Percentiles rank a stretch among this genome's conserved stretches.
These are phyloP conservation scores for Candida gigantensis DNA, from an alignment of 1,139 yeast species.

Conservation along the genomic window DNA sequence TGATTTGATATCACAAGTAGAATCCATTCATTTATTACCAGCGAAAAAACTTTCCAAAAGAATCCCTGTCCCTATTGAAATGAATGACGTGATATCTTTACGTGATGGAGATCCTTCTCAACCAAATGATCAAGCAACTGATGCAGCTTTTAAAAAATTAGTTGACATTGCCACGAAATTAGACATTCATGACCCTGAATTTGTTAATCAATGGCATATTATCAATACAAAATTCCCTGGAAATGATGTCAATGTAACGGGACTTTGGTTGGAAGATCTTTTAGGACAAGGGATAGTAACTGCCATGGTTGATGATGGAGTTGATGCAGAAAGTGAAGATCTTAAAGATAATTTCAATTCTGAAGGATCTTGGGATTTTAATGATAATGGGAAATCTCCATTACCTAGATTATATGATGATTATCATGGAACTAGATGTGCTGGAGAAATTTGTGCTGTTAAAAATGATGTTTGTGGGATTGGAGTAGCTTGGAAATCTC, in stretches of 20 bases:
- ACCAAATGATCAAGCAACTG: constrained; percentile 2
- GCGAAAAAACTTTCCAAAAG: constrained; percentile 52
- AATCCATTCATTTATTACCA: constrained; percentile 51
- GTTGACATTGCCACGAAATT: constrained; percentile 52
- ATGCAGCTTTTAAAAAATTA: constrained; percentile 13
- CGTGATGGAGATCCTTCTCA: background rate
- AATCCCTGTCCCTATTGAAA: constrained; percentile 35
- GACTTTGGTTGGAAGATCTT: constrained; percentile 79
- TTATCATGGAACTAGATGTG: constrained; percentile 96
- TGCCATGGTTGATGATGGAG: constrained; percentile 93
- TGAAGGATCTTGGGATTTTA: constrained; percentile 89
- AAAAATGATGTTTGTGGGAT: constrained; percentile 89
- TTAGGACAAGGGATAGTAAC: constrained; percentile 83
- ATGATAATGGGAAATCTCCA: constrained; percentile 73
- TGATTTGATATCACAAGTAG: constrained; percentile 24
- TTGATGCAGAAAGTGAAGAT: constrained; percentile 79
- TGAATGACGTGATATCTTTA: constrained; percentile 11
- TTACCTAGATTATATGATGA: constrained; percentile 82
- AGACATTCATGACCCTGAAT: constrained; percentile 76
- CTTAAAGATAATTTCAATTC: constrained; percentile 68
- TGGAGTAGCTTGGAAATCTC: constrained; percentile 87
- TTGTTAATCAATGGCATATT: constrained; percentile 87
- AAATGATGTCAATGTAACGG: constrained; percentile 83
- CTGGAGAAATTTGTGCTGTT: constrained; percentile 94
- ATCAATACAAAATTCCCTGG: constrained; percentile 72